A percentile compares a stretch with the other conserved stretches of the same genome.
Evolutionary conservation across 2,329 filamentous ascomycete genomes (phyloP).

Genomic region (Remersonia thermophila): DNA sequence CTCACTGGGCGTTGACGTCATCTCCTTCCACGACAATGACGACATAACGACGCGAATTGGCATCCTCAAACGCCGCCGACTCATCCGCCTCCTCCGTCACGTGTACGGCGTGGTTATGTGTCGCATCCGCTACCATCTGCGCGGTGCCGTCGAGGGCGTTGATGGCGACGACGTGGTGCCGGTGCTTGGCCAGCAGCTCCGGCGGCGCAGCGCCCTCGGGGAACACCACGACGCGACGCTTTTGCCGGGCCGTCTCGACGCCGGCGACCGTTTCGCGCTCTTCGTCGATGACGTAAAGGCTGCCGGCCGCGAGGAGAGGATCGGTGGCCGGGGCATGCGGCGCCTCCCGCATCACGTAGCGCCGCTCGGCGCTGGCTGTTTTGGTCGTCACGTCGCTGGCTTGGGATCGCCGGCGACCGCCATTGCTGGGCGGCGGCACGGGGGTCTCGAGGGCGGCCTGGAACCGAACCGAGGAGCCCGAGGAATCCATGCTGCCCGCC

Average conservation of each 20-base stretch:
- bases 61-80: slow-evolving; percentile 8
- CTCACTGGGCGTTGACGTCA: slow-evolving; percentile 4
- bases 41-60: slow-evolving; percentile 9
- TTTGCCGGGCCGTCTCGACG: slow-evolving; percentile 7
- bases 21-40: slow-evolving; percentile 12
- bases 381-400: slow-evolving; percentile 3
- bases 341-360: slow-evolving; percentile 17
- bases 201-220: slow-evolving; percentile 14
- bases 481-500: slow-evolving; percentile 10
- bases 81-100: slow-evolving; percentile 12
- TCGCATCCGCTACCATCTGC: slow-evolving; percentile 8
- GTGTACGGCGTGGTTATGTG: slow-evolving; percentile 12
- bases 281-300: slow-evolving; percentile 16
- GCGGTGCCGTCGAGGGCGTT: slow-evolving; percentile 15
- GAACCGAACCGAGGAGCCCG: slow-evolving; percentile 13
- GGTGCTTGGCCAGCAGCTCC: slow-evolving; percentile 12
- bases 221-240: slow-evolving; percentile 17
- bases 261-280: slow-evolving; percentile 6
- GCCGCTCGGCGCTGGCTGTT: slow-evolving; percentile 8
- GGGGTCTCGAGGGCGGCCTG: slow-evolving; percentile 15
- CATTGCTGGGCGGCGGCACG: neutral
- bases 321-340: slow-evolving; percentile 16
- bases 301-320: slow-evolving; percentile 15
- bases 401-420: neutral
- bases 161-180: slow-evolving; percentile 16